Conservation (phyloP, 176 grass and related monocot genomes). For the Metroxylon sagu region DNA sequence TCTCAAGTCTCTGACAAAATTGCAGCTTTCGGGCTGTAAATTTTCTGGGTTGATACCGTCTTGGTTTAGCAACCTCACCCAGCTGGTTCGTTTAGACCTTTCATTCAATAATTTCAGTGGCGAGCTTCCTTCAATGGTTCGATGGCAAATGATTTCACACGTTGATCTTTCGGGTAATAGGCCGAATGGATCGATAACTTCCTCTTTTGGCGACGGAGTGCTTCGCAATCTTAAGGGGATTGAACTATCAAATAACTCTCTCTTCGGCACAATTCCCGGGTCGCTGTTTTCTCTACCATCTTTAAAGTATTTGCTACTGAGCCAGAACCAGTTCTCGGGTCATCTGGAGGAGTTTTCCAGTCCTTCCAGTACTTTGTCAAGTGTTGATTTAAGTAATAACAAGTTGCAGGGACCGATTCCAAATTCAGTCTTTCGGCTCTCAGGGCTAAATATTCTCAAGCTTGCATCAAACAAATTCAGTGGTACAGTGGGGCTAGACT, state of each 20-base stretch:
- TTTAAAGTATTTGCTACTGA: conserved; percentile 21
- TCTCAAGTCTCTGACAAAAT: conserved; percentile 1
- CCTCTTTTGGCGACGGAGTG: not conserved
- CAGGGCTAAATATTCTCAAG: conserved; percentile 24
- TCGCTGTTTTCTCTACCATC: conserved; percentile 36
- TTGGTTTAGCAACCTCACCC: conserved; percentile 33
- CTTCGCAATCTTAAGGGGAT: conserved; percentile 17
- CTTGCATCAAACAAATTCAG: conserved; percentile 38
- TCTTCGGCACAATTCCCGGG: conserved; percentile 25
- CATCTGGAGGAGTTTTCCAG: conserved; percentile 5
- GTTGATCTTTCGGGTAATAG: conserved; percentile 32
- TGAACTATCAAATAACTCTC: conserved; percentile 28
- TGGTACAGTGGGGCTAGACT: conserved; percentile 27
- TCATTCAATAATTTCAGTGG: conserved; percentile 40
- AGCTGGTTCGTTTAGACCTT: conserved; percentile 25
- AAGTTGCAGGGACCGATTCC: conserved; percentile 38
- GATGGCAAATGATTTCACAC: conserved; percentile 15
- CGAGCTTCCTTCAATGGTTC: conserved; percentile 21
- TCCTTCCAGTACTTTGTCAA: conserved; percentile 7
- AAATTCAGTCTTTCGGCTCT: conserved; percentile 31
- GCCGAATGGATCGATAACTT: conserved; percentile 20
- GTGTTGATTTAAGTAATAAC: conserved; percentile 31
- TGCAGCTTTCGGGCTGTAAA: conserved; percentile 22
- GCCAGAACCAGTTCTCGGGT: conserved; percentile 31
- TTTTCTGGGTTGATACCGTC: conserved; percentile 33